Evolutionary conservation across 345 rosid species (phyloP), one percentile per base, ranked within the genome.

Genomic region (Arabidopsis suecica): DNA sequence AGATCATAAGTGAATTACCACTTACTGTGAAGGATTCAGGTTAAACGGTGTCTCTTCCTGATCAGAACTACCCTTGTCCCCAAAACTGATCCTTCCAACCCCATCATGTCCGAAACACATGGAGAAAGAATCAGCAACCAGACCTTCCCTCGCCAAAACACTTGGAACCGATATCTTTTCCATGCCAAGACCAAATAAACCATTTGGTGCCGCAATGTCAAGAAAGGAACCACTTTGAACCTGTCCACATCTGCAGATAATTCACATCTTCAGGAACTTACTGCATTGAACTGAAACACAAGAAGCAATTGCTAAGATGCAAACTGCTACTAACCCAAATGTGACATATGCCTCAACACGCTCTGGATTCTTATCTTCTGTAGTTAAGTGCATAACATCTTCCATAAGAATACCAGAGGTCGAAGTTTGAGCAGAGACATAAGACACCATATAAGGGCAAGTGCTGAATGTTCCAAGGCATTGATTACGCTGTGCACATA

Each of bases 221-320:
- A 89, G 85, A 79, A 91, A 94, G 0, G 98, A 91, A 70, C 98
- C 97, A 50, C 88, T 90, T 77, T 91, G 97, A 53, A 91, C 91
- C 87, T 88, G 96, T 61, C 97, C 97, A 86, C 97, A 94, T 72
- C 98, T 94, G 91, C 85, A 88, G 45, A 89, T 16, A 33, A 22
- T 69, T 82, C 80, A 82, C 51, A 75, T 53, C 12, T 30, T 66
- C 80, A 78, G 71, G 69, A 75, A 33, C 69, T 33, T 18, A 40
- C 60, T 48, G 25, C 65, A 75, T 9, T 33, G 32, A 78, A 73
- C 9, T 30, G 56, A 48, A 25, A 47, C 50, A 53, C 10, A 44
- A 45, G 37, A 71, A 42, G 30, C 55, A 54, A 16, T 7, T 10
- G 37, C 3, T 50, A 42, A 64, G 56, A 63, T 18, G 77, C 44